These are phyloP conservation scores for Vaccinium vitisidaea DNA, from an alignment of 148 eudicot species.

Conservation along the genomic window DNA sequence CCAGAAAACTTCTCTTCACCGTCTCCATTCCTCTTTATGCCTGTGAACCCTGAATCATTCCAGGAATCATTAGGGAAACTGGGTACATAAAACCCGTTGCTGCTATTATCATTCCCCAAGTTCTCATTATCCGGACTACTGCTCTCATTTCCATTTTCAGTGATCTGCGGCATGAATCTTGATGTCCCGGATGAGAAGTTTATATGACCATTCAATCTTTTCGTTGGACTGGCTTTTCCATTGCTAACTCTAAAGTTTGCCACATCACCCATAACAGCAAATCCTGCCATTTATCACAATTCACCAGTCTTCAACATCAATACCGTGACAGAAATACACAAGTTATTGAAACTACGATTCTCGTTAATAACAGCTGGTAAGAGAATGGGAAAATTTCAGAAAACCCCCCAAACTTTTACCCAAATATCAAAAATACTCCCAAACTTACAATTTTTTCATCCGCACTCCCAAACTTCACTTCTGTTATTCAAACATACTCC, in stretches of 20 bases:
- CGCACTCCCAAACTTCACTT: too few species aligned
- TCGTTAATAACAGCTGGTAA: neutral
- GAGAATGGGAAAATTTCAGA: neutral
- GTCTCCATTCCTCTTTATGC: slow-evolving; percentile 43
- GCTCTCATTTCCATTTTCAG: slow-evolving; percentile 37
- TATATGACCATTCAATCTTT: slow-evolving; percentile 30
- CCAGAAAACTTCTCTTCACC: slow-evolving; percentile 33
- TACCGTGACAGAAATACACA: neutral
- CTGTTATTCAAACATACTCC: too few species aligned
- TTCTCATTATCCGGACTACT: slow-evolving; percentile 21
- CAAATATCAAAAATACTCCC: too few species aligned
- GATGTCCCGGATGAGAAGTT: slow-evolving; percentile 32
- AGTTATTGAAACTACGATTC: neutral
- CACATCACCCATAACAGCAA: slow-evolving; percentile 29
- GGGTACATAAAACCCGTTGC: slow-evolving; percentile 16
- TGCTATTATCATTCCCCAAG: slow-evolving; percentile 16
- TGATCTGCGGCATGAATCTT: slow-evolving; percentile 40
- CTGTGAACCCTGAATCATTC: slow-evolving; percentile 31
- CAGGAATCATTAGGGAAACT: slow-evolving; percentile 28
- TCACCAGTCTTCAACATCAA: neutral
- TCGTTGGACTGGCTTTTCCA: slow-evolving; percentile 27
- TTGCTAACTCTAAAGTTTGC: slow-evolving; percentile 30
- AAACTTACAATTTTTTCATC: too few species aligned
- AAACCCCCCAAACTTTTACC: too few species aligned
- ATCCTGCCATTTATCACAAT: slow-evolving; percentile 29